A percentile compares a stretch with the other conserved stretches of the same genome.
These are phyloP conservation scores for Pseudopithomyces chartarum DNA, from an alignment of 2,329 filamentous ascomycete species.

Conservation along the genomic window DNA sequence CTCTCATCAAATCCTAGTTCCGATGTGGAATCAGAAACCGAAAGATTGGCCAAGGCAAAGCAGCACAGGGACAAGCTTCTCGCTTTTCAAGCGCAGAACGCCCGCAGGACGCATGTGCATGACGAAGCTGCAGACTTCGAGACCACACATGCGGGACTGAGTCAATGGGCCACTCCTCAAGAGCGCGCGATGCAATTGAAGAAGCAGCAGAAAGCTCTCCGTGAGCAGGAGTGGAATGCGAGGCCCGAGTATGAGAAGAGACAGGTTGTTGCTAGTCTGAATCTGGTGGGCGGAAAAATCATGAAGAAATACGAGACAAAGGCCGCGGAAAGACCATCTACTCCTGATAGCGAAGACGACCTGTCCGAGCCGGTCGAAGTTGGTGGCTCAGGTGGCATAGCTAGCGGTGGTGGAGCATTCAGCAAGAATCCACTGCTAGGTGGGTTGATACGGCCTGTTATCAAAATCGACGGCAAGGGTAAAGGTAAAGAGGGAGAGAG, in stretches of 20 bases:
- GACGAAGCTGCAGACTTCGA: constrained; percentile 83
- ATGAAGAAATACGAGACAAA: constrained; percentile 67
- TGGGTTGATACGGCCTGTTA: constrained; percentile 67
- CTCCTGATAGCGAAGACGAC: constrained; percentile 57
- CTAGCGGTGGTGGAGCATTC: constrained; percentile 61
- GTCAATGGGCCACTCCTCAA: constrained; percentile 82
- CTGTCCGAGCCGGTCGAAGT: constrained; percentile 33
- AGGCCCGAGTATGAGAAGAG: constrained; percentile 88
- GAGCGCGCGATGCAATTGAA: constrained; percentile 84
- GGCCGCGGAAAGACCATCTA: constrained; percentile 60
- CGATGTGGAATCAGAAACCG: constrained; percentile 54
- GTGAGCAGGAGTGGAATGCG: constrained; percentile 86
- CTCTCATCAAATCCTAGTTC: constrained; percentile 43
- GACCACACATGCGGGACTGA: constrained; percentile 63
- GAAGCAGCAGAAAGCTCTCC: constrained; percentile 79
- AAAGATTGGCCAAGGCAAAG: constrained; percentile 70
- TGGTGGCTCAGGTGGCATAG: constrained; percentile 27
- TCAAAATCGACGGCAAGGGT: constrained; percentile 54
- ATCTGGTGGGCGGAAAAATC: constrained; percentile 77
- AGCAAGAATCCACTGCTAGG: constrained; percentile 71
- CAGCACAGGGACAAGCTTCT: constrained; percentile 82
- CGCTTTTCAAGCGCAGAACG: constrained; percentile 83
- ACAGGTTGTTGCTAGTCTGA: constrained; percentile 81
- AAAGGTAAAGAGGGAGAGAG: constrained; percentile 40
- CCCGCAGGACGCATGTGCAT: constrained; percentile 78